Percentiles rank a stretch among this genome's conserved stretches.
Evolutionary conservation across 2,329 filamentous ascomycete genomes (phyloP).

Genomic region (Aspergillus sp.): DNA sequence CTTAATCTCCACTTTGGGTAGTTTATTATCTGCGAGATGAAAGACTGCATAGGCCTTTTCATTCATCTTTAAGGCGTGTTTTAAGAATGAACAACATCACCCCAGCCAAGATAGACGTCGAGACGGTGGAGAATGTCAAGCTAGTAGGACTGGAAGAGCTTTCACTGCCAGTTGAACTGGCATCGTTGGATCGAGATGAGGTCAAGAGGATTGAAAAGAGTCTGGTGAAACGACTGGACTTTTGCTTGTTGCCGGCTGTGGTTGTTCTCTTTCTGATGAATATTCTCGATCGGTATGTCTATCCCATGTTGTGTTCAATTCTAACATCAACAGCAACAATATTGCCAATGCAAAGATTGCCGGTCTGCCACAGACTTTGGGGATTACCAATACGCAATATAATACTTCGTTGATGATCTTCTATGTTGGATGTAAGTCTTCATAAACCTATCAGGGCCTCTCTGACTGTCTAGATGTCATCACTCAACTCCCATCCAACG

Average conservation of each 20-base stretch:
- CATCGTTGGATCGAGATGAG: background rate
- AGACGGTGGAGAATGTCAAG: too few species aligned
- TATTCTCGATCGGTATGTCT: conserved; percentile 11
- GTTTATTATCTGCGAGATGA: too few species aligned
- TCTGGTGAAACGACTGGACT: background rate
- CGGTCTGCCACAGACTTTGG: conserved; percentile 33
- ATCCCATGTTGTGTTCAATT: too few species aligned
- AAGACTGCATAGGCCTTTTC: too few species aligned
- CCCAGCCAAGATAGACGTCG: too few species aligned
- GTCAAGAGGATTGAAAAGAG: background rate
- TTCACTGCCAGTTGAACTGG: background rate
- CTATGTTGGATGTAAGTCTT: background rate
- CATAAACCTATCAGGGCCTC: background rate
- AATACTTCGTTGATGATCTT: conserved; percentile 32
- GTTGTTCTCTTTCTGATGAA: background rate
- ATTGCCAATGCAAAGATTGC: conserved; percentile 37
- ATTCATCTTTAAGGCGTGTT: too few species aligned
- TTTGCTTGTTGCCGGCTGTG: background rate
- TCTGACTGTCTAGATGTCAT: conserved; percentile 3
- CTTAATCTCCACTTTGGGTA: too few species aligned
- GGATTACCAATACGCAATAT: conserved; percentile 37
- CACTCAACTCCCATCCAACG: conserved; percentile 39
- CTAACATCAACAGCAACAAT: conserved; percentile 21
- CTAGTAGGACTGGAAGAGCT: background rate
- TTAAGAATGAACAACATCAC: too few species aligned